Evolutionary conservation across 169 alveolate genomes (phyloP).

Genomic region (Cryptosporidium bovis): DNA sequence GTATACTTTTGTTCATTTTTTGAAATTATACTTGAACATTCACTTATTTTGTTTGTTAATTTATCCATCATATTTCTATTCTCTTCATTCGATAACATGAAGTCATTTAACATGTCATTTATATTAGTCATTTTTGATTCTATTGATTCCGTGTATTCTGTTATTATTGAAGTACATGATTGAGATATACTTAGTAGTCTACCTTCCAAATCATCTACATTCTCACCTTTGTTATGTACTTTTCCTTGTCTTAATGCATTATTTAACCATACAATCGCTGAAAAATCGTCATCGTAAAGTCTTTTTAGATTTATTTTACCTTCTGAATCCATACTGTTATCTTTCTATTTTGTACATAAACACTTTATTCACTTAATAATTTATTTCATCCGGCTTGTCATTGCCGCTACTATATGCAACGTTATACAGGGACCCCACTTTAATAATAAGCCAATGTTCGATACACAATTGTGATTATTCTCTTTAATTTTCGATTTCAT

Average conservation of each 20-base stretch:
- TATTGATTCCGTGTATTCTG: constrained; percentile 33
- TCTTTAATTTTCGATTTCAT: neutral
- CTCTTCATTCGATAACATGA: constrained; percentile 1
- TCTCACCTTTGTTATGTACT: neutral
- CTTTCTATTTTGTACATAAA: no score
- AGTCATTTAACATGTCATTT: neutral
- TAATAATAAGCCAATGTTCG: neutral
- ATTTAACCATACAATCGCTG: constrained; percentile 55
- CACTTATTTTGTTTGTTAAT: constrained; percentile 11
- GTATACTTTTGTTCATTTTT: constrained; percentile 5
- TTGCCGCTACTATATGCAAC: no score
- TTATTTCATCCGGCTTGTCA: no score
- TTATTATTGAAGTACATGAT: constrained; percentile 9
- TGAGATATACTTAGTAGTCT: constrained; percentile 26
- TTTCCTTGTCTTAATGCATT: constrained; percentile 18
- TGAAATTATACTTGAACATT: neutral
- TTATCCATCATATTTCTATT: neutral
- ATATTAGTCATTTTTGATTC: constrained; percentile 15
- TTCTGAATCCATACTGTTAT: neutral
- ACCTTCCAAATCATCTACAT: constrained; percentile 4
- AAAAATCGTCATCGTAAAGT: constrained; percentile 19
- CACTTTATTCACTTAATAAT: no score
- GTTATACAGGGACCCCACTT: neutral
- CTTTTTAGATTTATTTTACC: neutral
- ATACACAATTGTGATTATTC: neutral